Evolutionary conservation across 495 filamentous ascomycete genomes (phyloP), one percentile per base, ranked within the genome.

Genomic region (Trichoderma virens): DNA sequence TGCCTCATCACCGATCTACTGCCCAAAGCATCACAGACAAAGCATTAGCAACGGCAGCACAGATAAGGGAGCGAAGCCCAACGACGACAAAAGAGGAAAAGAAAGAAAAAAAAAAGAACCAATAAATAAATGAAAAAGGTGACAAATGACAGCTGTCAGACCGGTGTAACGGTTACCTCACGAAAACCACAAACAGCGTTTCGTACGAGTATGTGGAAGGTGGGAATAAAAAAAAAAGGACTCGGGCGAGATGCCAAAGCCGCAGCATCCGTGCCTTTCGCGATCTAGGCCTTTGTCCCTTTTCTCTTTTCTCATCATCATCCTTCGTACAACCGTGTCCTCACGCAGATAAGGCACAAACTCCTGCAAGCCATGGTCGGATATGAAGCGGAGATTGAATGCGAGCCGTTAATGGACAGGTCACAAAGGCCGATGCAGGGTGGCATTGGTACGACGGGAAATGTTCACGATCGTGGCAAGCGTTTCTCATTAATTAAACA

Each of bases 401-500:
- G 4, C 51, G 9, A 56, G 27, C 18, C 13, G 20, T 16, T 27
- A 43, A 23, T n/a, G 51, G 23, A 56, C 25, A 30, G 9, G 23
- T 56, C 51, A 56, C 51, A 27, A 18, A 4, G 2, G 25, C 23
- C 11, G 11, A 56, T 56, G 25, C 51, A 56, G 25, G 23, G 23
- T 27, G 5, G 2, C 13, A 56, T 56, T 25, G 23, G 51, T 31
- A 28, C 5, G 8, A 56, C 51, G 25, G 51, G 2, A 30, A 13
- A 28, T 8, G 11, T 28, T 25, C 16, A 56, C 8, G 51, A 56
- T 56, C 25, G 25, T 28, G 3, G 51, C 51, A 27, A 56, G 43
- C 51, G 25, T 56, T 30, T 56, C 51, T 56, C 51, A 56, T 56
- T 56, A 16, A 56, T 56, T 56, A 56, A 56, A 56, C 23, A 56